A percentile compares a stretch with the other conserved stretches of the same genome.
Conservation (phyloP, 495 filamentous ascomycete species). For the Aspergillus kassunensis region DNA sequence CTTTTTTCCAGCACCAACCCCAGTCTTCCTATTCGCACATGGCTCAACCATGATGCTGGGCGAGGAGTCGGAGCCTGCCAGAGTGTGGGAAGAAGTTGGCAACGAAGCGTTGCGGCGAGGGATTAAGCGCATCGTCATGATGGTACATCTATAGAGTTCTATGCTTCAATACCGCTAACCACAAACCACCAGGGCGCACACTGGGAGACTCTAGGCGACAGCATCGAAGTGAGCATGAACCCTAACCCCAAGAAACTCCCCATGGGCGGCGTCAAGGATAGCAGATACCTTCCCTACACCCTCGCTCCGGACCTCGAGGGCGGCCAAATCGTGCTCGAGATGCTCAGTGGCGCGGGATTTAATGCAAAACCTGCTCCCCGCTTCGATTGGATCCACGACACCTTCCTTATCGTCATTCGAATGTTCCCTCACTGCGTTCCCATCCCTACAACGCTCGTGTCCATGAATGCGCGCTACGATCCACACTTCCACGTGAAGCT, state of each 20-base stretch:
- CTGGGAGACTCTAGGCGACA: constrained; percentile 45
- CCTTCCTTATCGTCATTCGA: constrained; percentile 53
- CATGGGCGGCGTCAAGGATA: constrained; percentile 50
- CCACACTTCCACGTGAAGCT: constrained; percentile 54
- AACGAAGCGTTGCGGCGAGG: constrained; percentile 50
- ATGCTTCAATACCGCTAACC: too few species aligned
- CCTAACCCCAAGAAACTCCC: constrained; percentile 49
- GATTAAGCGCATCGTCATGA: constrained; percentile 56
- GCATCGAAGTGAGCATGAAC: constrained; percentile 51
- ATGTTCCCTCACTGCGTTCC: constrained; percentile 55
- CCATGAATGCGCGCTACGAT: constrained; percentile 53
- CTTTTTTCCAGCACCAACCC: constrained; percentile 30
- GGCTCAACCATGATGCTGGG: constrained; percentile 63
- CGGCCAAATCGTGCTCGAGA: constrained; percentile 35
- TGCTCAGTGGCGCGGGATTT: constrained; percentile 43
- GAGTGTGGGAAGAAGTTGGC: constrained; percentile 58
- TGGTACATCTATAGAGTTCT: too few species aligned
- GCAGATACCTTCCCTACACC: constrained; percentile 50
- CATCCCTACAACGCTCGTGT: constrained; percentile 53
- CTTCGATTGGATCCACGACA: constrained; percentile 62
- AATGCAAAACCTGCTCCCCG: constrained; percentile 37
- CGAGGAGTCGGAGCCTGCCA: constrained; percentile 50
- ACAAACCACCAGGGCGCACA: constrained; percentile 63
- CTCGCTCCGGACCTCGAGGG: constrained; percentile 49
- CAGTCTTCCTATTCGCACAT: constrained; percentile 62